These are phyloP conservation scores for Coemansia furcata DNA, from an alignment of 192 early-diverging fungal species.

Conservation along the genomic window DNA sequence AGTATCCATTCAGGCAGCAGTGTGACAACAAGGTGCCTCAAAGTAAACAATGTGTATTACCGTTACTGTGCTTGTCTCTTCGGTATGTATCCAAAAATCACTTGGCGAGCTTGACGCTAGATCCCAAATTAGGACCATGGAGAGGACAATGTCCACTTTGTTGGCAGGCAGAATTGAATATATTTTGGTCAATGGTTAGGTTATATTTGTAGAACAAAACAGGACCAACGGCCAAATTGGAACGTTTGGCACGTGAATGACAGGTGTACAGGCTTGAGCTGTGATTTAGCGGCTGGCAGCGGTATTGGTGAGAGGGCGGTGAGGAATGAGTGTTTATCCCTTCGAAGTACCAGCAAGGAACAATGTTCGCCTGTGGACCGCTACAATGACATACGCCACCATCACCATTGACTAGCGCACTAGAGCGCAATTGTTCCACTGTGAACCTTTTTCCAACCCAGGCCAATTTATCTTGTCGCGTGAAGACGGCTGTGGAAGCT, in stretches of 20 bases:
- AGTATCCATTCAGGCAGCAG: conserved; percentile 8
- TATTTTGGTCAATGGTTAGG: neutral
- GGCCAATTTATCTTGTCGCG: neutral
- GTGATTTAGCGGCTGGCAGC: neutral
- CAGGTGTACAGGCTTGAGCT: neutral
- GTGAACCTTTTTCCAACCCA: neutral
- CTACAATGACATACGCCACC: neutral
- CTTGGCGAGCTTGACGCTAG: neutral
- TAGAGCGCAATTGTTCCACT: neutral
- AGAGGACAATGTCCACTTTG: conserved; percentile 1
- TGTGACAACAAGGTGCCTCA: conserved; percentile 1
- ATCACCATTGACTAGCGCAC: neutral
- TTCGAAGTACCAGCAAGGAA: neutral
- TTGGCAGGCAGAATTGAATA: neutral
- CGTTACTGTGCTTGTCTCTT: conserved; percentile 1
- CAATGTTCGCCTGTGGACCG: neutral
- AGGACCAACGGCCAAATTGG: neutral
- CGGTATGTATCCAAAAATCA: neutral
- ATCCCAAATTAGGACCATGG: conserved; percentile 32
- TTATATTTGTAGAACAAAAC: neutral
- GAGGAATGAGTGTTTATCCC: neutral
- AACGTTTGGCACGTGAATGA: neutral
- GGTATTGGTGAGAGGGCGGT: neutral
- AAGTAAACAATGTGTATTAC: neutral
- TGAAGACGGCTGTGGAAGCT: neutral